Conservation (phyloP, 2,329 filamentous ascomycete genomes). For the Elsinoe ampelina region DNA sequence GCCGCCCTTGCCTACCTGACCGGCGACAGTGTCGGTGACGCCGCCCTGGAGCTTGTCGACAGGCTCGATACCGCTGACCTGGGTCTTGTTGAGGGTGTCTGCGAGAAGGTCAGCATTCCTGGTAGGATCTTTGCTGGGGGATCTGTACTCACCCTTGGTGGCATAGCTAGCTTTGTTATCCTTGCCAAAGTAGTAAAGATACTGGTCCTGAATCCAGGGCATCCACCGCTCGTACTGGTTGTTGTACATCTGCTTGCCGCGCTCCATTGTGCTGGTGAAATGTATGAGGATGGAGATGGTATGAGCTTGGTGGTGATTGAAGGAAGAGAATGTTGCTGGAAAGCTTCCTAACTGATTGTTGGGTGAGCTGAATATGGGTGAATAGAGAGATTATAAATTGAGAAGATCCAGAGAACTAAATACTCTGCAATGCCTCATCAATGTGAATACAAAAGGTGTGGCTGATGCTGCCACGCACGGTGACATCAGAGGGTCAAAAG, state of each 20-base stretch:
- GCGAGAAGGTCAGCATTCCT: neutral
- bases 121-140: neutral
- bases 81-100: slow-evolving; percentile 51
- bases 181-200: slow-evolving; percentile 63
- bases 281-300: neutral
- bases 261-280: neutral
- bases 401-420: neutral
- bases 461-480: slow-evolving; percentile 5
- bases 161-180: slow-evolving; percentile 68
- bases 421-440: neutral
- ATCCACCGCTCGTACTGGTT: slow-evolving; percentile 62
- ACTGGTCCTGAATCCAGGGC: slow-evolving; percentile 66
- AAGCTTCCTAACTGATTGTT: neutral
- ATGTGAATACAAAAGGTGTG: slow-evolving; percentile 4
- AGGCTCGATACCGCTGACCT: slow-evolving; percentile 57
- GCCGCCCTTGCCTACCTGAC: slow-evolving; percentile 60
- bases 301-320: neutral
- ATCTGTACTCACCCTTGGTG: slow-evolving; percentile 48
- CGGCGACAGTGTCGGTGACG: slow-evolving; percentile 52
- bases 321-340: neutral
- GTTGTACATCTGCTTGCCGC: slow-evolving; percentile 11
- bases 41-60: slow-evolving; percentile 61
- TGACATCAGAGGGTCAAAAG: slow-evolving; percentile 9
- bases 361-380: neutral
- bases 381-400: neutral